These are phyloP conservation scores for Lentinula sp. DNA, from an alignment of 768 basidiomycete genomes.

Conservation along the genomic window DNA sequence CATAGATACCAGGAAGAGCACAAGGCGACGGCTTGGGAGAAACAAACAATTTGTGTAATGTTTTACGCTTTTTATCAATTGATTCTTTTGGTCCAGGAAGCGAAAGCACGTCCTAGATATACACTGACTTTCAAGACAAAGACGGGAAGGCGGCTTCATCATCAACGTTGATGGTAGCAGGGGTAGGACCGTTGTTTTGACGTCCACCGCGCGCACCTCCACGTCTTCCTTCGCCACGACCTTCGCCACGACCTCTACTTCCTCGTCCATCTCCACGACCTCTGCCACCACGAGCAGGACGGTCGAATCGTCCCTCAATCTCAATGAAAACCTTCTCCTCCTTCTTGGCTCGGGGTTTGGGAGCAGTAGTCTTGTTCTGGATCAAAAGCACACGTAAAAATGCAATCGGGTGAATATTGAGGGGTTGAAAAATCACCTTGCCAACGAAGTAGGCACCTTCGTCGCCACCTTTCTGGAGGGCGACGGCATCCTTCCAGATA, in stretches of 20 bases:
- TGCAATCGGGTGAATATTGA: neutral
- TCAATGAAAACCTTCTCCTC: constrained; percentile 90
- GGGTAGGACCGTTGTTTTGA: constrained; percentile 33
- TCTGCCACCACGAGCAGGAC: constrained; percentile 46
- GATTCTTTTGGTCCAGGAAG: neutral
- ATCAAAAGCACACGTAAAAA: neutral
- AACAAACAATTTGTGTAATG: neutral
- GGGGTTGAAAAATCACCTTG: constrained; percentile 51
- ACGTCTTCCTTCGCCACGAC: constrained; percentile 35
- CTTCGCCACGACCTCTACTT: constrained; percentile 38
- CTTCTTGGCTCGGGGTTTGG: constrained; percentile 72
- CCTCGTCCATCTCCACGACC: constrained; percentile 39
- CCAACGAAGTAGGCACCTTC: constrained; percentile 79
- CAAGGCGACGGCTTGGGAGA: neutral
- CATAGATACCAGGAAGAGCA: neutral
- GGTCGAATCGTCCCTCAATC: constrained; percentile 86
- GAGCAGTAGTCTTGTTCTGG: constrained; percentile 52
- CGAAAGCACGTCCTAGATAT: neutral
- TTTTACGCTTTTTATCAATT: constrained; percentile 1
- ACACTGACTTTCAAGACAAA: constrained; percentile 41
- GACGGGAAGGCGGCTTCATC: constrained; percentile 90
- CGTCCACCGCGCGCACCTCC: constrained; percentile 32
- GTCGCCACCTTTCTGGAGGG: constrained; percentile 52
- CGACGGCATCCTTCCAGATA: constrained; percentile 67
- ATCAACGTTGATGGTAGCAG: constrained; percentile 57